A percentile compares a stretch with the other conserved stretches of the same genome.
Conservation (phyloP, 352 stramenopile species). For the Globisporangium splendens region DNA sequence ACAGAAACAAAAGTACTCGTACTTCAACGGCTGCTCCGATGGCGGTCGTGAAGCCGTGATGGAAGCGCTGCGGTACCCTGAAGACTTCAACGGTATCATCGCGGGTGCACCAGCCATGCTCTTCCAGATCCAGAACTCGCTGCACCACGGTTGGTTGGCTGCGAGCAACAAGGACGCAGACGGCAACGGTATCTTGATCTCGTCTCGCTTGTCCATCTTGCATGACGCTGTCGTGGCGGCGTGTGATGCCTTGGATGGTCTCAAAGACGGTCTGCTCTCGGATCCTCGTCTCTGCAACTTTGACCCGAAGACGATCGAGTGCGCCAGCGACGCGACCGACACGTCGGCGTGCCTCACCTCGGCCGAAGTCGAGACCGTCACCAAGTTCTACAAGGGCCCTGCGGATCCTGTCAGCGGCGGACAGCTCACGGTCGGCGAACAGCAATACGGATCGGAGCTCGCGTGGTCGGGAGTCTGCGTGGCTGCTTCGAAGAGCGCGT, state of each 20-base stretch:
- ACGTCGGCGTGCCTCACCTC: constrained; percentile 35
- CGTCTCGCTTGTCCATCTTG: constrained; percentile 24
- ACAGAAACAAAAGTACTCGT: constrained; percentile 26
- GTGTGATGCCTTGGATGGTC: no score
- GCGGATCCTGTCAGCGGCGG: constrained; percentile 20
- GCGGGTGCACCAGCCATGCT: constrained; percentile 16
- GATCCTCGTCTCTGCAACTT: no score
- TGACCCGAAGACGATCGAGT: no score
- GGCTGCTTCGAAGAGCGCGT: constrained; percentile 18
- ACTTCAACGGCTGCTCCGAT: constrained; percentile 29
- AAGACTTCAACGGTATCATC: constrained; percentile 22
- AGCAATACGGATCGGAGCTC: constrained; percentile 38
- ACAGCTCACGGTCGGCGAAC: constrained; percentile 37
- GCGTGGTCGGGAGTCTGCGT: constrained; percentile 39
- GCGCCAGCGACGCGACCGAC: constrained; percentile 22
- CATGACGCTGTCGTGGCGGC: constrained; percentile 36
- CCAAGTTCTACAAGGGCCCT: constrained; percentile 38
- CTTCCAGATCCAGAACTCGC: constrained; percentile 16
- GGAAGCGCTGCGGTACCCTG: constrained; percentile 17
- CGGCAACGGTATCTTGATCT: constrained; percentile 21
- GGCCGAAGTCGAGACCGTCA: constrained; percentile 23
- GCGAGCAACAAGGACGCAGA: constrained; percentile 25
- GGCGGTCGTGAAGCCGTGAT: constrained; percentile 18
- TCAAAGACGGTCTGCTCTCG: no score
- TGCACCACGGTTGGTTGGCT: constrained; percentile 18